phyloP scores from a whole-genome alignment of 148 eudicot species.

The Amaranthus cruentus region DNA sequence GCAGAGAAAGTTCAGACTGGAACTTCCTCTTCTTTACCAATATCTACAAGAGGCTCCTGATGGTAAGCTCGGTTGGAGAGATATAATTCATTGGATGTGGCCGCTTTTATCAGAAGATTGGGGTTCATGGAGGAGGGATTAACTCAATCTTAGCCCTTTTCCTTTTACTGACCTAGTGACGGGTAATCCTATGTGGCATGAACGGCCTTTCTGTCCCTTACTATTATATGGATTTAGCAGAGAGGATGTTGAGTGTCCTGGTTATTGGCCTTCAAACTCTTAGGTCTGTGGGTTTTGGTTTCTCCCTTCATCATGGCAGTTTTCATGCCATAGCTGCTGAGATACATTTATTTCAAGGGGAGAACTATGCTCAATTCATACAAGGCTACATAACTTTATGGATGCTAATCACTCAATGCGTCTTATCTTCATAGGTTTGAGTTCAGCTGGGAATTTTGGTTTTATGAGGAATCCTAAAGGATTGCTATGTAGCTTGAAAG shows the following conservation, averaged over 20 bases:
- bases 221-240: constrained; percentile 91
- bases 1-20: constrained; percentile 58
- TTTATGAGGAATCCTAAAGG: constrained; percentile 58
- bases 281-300: constrained; percentile 92
- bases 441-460: constrained; percentile 91
- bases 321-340: constrained; percentile 65
- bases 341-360: constrained; percentile 35
- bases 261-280: constrained; percentile 85
- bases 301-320: constrained; percentile 83
- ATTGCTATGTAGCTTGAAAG: constrained; percentile 56
- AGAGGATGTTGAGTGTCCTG: constrained; percentile 94
- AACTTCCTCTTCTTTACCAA: constrained; percentile 62
- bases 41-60: constrained; percentile 71
- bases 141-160: constrained; percentile 68
- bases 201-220: constrained; percentile 60
- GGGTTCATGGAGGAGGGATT: constrained; percentile 84
- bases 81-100: constrained; percentile 96
- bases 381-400: constrained; percentile 46
- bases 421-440: constrained; percentile 71
- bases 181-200: constrained; percentile 76
- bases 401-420: constrained; percentile 33
- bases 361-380: constrained; percentile 53
- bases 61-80: constrained; percentile 70
- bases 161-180: constrained; percentile 97
- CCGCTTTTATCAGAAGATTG: constrained; percentile 92